phyloP scores from a whole-genome alignment of 495 filamentous ascomycete genomes.

The Tetracladium marchalianum region DNA sequence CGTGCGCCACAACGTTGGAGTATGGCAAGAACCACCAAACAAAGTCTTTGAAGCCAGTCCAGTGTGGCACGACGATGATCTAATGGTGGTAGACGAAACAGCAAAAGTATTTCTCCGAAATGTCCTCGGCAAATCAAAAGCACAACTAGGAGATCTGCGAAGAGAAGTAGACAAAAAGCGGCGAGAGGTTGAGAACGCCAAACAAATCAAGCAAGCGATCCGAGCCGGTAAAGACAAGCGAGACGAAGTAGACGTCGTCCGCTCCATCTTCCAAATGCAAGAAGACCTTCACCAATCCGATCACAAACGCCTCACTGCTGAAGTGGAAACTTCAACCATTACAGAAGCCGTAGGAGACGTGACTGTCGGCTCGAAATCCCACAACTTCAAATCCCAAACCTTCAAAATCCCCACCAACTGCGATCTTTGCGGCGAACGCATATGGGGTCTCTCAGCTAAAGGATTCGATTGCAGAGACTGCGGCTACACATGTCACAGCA shows the following conservation, averaged over 20 bases:
- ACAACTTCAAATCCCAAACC: constrained; percentile 93
- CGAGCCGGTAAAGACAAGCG: constrained; percentile 75
- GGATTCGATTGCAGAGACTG: constrained; percentile 93
- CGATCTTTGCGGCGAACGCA: constrained; percentile 88
- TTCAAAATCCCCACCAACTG: constrained; percentile 99
- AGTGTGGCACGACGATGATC: constrained; percentile 90
- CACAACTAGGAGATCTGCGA: constrained; percentile 64
- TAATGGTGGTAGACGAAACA: constrained; percentile 70
- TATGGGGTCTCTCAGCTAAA: constrained; percentile 94
- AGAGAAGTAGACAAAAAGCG: constrained; percentile 75
- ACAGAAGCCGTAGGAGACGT: constrained; percentile 80
- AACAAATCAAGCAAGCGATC: constrained; percentile 60
- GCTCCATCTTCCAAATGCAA: constrained; percentile 64
- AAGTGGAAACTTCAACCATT: constrained; percentile 87
- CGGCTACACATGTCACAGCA: constrained; percentile 95
- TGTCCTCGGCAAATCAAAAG: constrained; percentile 80
- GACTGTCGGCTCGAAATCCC: constrained; percentile 79
- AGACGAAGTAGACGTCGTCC: constrained; percentile 71
- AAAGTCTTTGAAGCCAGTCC: constrained; percentile 89
- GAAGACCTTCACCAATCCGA: constrained; percentile 84
- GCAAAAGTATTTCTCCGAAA: constrained; percentile 90
- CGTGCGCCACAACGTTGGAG: constrained; percentile 74
- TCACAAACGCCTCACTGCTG: constrained; percentile 72
- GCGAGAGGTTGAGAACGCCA: constrained; percentile 68
- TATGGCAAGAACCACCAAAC: constrained; percentile 72